Percentiles rank a stretch among this genome's conserved stretches.
Conservation (phyloP, 371 early-diverging fungal genomes). For the Coemansia sp. region DNA sequence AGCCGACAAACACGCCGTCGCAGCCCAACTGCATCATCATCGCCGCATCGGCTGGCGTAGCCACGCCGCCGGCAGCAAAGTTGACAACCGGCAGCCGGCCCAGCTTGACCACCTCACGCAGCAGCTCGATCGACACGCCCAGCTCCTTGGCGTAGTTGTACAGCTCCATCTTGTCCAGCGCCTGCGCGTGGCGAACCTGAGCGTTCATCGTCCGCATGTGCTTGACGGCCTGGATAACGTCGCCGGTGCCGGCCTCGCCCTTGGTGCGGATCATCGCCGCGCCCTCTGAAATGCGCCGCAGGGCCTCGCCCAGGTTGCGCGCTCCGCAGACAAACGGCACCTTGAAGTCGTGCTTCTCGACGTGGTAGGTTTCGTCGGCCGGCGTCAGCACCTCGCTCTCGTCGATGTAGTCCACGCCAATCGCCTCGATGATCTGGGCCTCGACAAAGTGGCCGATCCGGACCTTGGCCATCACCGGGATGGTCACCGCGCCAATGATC, state of each 20-base stretch:
- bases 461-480: constrained; percentile 99
- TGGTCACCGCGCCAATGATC: constrained; percentile 92
- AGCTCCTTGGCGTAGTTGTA: constrained; percentile 92
- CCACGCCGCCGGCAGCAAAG: constrained; percentile 98
- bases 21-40: constrained; percentile 97
- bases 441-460: constrained; percentile 99
- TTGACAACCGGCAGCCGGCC: constrained; percentile 96
- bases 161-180: constrained; percentile 54
- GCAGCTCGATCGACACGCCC: constrained; percentile 84
- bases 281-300: constrained; percentile 95
- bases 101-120: constrained; percentile 83
- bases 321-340: constrained; percentile 95
- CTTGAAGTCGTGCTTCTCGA: constrained; percentile 89
- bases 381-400: constrained; percentile 96
- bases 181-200: constrained; percentile 71
- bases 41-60: constrained; percentile 97
- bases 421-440: constrained; percentile 89
- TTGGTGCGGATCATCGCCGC: constrained; percentile 97
- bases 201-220: constrained; percentile 84
- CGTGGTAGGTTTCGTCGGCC: constrained; percentile 87
- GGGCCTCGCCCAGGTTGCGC: constrained; percentile 95
- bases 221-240: constrained; percentile 95
- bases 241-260: constrained; percentile 97
- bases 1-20: constrained; percentile 95
- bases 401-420: constrained; percentile 95